These are phyloP conservation scores for Logfia minima DNA, from an alignment of 129 eudicot genomes.

Conservation along the genomic window DNA sequence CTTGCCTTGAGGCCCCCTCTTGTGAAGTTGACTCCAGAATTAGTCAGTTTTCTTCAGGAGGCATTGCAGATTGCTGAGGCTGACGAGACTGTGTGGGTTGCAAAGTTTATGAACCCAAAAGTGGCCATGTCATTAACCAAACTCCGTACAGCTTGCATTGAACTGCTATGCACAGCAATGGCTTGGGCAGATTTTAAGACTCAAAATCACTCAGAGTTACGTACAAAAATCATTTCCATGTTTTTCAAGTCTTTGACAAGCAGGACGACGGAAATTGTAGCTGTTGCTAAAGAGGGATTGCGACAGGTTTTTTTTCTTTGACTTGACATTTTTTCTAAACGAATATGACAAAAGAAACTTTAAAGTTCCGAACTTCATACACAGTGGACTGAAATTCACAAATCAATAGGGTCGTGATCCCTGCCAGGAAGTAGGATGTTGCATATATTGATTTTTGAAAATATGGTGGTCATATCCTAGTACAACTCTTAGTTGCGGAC, in stretches of 20 bases:
- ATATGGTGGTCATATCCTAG: slow-evolving; percentile 8
- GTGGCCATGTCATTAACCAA: slow-evolving; percentile 81
- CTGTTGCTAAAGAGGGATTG: slow-evolving; percentile 93
- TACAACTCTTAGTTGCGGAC: not conserved
- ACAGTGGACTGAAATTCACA: slow-evolving; percentile 3
- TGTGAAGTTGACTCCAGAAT: slow-evolving; percentile 84
- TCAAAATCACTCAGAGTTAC: slow-evolving; percentile 82
- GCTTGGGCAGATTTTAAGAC: slow-evolving; percentile 98
- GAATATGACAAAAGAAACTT: not conserved
- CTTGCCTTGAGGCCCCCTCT: slow-evolving; percentile 98
- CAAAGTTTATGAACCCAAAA: slow-evolving; percentile 91
- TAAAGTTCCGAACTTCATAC: not conserved
- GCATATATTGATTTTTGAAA: slow-evolving; percentile 14
- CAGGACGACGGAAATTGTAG: slow-evolving; percentile 85
- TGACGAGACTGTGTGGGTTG: slow-evolving; percentile 93
- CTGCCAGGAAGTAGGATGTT: slow-evolving; percentile 9
- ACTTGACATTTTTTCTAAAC: slow-evolving; percentile 3
- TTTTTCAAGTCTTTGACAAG: slow-evolving; percentile 93
- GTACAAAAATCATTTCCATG: slow-evolving; percentile 91
- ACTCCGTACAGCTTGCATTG: slow-evolving; percentile 95
- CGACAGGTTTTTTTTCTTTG: slow-evolving; percentile 65
- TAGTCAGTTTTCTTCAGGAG: slow-evolving; percentile 88
- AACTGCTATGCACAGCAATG: slow-evolving; percentile 96
- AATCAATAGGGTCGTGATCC: slow-evolving; percentile 6
- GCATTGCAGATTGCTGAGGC: slow-evolving; percentile 97